Percentiles rank a stretch among this genome's conserved stretches.
Conservation (phyloP, 192 early-diverging fungal genomes). For the Dispira simplex region DNA sequence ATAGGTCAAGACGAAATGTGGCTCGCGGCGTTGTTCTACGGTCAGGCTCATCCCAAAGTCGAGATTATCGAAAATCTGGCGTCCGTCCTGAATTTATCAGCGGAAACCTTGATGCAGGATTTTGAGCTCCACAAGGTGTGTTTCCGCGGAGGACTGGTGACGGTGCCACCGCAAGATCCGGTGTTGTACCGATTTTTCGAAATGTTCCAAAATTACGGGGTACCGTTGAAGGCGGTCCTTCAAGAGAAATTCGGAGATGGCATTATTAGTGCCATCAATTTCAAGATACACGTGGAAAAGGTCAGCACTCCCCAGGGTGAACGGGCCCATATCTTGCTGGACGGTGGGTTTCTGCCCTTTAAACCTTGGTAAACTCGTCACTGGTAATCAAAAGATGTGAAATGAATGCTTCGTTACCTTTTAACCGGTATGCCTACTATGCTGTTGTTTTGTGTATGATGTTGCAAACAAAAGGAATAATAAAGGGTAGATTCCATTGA, state of each 20-base stretch:
- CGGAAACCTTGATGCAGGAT: no score
- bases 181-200: slow-evolving; percentile 2
- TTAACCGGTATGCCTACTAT: no score
- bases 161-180: not conserved
- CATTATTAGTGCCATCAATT: slow-evolving; percentile 9
- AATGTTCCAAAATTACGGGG: slow-evolving; percentile 5
- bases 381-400: no score
- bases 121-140: no score
- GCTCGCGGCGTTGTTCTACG: slow-evolving; percentile 51
- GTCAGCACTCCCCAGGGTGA: not conserved
- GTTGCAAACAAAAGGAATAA: no score
- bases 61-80: no score
- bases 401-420: no score
- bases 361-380: not conserved
- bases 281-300: slow-evolving; percentile 6
- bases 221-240: slow-evolving; percentile 1
- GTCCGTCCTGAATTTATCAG: no score
- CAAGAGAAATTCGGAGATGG: slow-evolving; percentile 8
- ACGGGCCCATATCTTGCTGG: not conserved
- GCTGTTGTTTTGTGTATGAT: no score
- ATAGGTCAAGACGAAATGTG: slow-evolving; percentile 45
- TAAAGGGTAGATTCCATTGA: no score
- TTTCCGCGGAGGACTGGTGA: not conserved
- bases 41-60: slow-evolving; percentile 20
- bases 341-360: not conserved